phyloP scores from a whole-genome alignment of 129 eudicot species.

The Artemisia tridentata region DNA sequence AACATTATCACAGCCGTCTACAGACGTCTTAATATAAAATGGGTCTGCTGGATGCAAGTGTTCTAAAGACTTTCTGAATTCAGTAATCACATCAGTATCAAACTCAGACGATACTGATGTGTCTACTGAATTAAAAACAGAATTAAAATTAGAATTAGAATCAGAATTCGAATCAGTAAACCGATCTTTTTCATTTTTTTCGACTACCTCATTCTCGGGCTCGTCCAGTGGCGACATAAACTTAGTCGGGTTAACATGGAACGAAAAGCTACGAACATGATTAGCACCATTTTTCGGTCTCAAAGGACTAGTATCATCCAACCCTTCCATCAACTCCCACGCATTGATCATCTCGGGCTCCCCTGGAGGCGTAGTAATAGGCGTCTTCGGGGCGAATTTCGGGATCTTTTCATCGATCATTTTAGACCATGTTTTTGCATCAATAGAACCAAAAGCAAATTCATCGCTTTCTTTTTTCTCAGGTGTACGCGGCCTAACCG shows the following conservation, averaged over 20 bases:
- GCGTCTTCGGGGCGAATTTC: slow-evolving; percentile 66
- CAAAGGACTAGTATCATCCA: slow-evolving; percentile 78
- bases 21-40: slow-evolving; percentile 41
- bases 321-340: slow-evolving; percentile 93
- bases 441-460: slow-evolving; percentile 55
- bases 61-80: slow-evolving; percentile 64
- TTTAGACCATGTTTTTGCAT: slow-evolving; percentile 88
- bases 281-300: slow-evolving; percentile 27
- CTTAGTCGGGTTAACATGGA: slow-evolving; percentile 40
- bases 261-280: slow-evolving; percentile 70
- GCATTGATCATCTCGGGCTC: slow-evolving; percentile 91
- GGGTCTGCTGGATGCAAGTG: slow-evolving; percentile 70
- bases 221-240: slow-evolving; percentile 22
- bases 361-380: slow-evolving; percentile 76
- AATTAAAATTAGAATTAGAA: slow-evolving; percentile 21
- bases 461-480: slow-evolving; percentile 22
- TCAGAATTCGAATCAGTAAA: too few relatives aligned
- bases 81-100: slow-evolving; percentile 60
- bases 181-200: not conserved
- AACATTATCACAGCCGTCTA: slow-evolving; percentile 23
- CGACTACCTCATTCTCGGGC: slow-evolving; percentile 13
- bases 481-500: slow-evolving; percentile 7
- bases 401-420: slow-evolving; percentile 83
- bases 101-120: slow-evolving; percentile 48
- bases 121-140: slow-evolving; percentile 31